Evolutionary conservation across 2,329 filamentous ascomycete species (phyloP), one percentile per base, ranked within the genome.

Genomic region (Daldinia sp.): DNA sequence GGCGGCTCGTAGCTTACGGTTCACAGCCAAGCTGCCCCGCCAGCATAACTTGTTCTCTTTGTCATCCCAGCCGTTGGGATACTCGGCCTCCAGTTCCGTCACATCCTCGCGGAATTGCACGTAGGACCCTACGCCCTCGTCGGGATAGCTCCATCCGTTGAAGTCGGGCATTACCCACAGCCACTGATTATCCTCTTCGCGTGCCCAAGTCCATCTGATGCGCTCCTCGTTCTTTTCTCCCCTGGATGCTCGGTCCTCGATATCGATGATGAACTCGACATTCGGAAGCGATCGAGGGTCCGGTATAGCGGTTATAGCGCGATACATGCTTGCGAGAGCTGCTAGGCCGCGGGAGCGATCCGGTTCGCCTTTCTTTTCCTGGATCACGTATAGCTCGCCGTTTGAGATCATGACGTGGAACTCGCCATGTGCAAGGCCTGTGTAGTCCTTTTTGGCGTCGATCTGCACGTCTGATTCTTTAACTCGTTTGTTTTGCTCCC

Each of bases 1-100:
- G 4, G 52, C 62, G 17, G 66, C 58, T n/a, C 73, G 63, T 29
- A 74, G 64, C 30, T 65, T 54, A 6, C 58, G 48, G 35, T 71
- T 70, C 45, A 75, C 74, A 1, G 72, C 72, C 41, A 72, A 69
- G 4, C 72, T 64, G 4, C 76, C 76, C 39, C 76, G 69, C 75
- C 76, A 78, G n/a, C 71, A 62, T 5, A 72, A 49, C 61, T 71
- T 68, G 5, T 64, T 56, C 10, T 66, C 66, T 59, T 74, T 75
- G 43, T 70, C 67, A 45, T 68, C 61, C 66, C 67, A 73, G 13
- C 63, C 67, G 10, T 62, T 43, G 3, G 47, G 15, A 29, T 65
- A 69, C 19, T 65, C 59, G 7, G 51, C 35, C 47, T 71, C 69
- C 4, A 68, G 7, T 23, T 69, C 63, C n/a, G 30, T 39, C 7